Percentiles rank a stretch among this genome's conserved stretches.
These are phyloP conservation scores for Lecanicillium sp. DNA, from an alignment of 2,329 filamentous ascomycete genomes.

Conservation along the genomic window DNA sequence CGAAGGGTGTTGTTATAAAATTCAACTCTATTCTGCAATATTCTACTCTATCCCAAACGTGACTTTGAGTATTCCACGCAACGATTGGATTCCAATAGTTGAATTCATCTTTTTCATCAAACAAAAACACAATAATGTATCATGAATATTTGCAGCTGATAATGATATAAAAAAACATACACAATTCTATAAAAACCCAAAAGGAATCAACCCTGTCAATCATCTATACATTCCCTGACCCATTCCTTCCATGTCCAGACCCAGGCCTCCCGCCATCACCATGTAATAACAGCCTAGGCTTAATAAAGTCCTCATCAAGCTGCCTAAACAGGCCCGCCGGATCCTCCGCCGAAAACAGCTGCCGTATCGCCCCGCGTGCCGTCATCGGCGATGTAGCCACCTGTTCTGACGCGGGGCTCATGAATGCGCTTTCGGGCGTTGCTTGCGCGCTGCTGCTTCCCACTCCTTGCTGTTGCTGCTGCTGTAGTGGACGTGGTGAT, in stretches of 20 bases:
- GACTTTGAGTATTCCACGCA: no score
- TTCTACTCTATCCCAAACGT: no score
- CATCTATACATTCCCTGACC: slow-evolving; percentile 2
- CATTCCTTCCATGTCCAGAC: slow-evolving; percentile 14
- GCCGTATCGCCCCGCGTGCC: slow-evolving; percentile 67
- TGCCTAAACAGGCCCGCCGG: slow-evolving; percentile 85
- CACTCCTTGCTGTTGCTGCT: slow-evolving; percentile 5
- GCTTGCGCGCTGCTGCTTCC: slow-evolving; percentile 7
- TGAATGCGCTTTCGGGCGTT: slow-evolving; percentile 20
- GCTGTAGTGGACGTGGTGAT: slow-evolving; percentile 23
- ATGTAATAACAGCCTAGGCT: slow-evolving; percentile 81
- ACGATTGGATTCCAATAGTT: no score
- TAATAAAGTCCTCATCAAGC: slow-evolving; percentile 92
- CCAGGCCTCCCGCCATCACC: slow-evolving; percentile 32
- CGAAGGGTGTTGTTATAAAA: no score
- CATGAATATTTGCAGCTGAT: neutral
- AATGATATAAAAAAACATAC: neutral
- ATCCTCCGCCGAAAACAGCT: slow-evolving; percentile 78
- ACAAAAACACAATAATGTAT: neutral
- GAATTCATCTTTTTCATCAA: neutral
- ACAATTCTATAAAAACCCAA: neutral
- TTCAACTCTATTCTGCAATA: no score
- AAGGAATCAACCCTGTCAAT: slow-evolving; percentile 1
- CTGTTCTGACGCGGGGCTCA: slow-evolving; percentile 20
- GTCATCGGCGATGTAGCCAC: slow-evolving; percentile 42